phyloP scores from a whole-genome alignment of 495 filamentous ascomycete genomes.

The Penicillium arizonense region DNA sequence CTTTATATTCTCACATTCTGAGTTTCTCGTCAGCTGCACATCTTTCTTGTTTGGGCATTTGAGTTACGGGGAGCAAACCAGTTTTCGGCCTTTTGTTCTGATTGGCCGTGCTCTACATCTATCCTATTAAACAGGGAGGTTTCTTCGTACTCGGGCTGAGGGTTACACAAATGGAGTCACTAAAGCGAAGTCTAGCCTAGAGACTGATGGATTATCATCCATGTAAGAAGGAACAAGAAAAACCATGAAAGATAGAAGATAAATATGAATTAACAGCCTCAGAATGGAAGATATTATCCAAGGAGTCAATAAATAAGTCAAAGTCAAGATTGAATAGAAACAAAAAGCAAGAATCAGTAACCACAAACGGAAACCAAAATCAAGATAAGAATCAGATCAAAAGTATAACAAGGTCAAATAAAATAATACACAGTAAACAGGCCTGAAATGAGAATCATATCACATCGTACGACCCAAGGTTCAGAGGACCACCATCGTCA shows the following conservation, averaged over 20 bases:
- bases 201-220: not conserved
- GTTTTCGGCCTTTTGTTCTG: too few species aligned
- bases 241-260: not conserved
- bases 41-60: too few species aligned
- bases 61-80: too few species aligned
- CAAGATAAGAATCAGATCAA: not conserved
- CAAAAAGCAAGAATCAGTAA: not conserved
- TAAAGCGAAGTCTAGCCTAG: too few species aligned
- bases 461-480: not conserved
- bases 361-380: not conserved
- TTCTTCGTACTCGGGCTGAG: too few species aligned
- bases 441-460: not conserved
- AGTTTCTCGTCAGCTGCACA: not conserved
- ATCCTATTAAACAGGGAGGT: too few species aligned
- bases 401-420: not conserved
- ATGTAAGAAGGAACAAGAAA: not conserved
- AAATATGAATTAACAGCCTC: conserved; percentile 6
- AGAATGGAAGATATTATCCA: not conserved
- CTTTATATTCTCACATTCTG: not conserved
- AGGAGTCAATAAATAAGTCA: not conserved
- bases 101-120: too few species aligned
- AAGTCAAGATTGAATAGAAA: not conserved
- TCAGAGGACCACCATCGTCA: conserved; percentile 7
- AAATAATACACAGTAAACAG: not conserved
- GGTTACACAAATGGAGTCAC: too few species aligned